These are phyloP conservation scores for Spirogloea muscicola DNA, from an alignment of 139 green algal genomes.

Conservation along the genomic window DNA sequence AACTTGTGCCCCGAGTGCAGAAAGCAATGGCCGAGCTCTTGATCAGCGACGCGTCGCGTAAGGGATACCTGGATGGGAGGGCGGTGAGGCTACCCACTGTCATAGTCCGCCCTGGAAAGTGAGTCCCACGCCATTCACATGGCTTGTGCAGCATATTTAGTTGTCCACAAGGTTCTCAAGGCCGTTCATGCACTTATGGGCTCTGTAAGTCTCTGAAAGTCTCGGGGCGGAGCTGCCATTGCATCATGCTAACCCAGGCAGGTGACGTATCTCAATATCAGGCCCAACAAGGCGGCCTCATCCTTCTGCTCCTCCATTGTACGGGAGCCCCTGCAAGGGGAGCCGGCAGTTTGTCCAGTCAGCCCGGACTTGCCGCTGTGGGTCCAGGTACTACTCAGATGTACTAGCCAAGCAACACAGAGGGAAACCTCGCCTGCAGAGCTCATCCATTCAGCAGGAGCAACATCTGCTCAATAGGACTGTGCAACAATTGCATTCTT, in stretches of 20 bases:
- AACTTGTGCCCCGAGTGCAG: not conserved
- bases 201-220: not conserved
- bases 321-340: slow-evolving; percentile 17
- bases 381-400: no score
- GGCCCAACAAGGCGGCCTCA: slow-evolving; percentile 23
- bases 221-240: no score
- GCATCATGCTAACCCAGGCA: not conserved
- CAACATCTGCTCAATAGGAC: no score
- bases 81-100: slow-evolving; percentile 30
- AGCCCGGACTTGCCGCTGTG: slow-evolving; percentile 6
- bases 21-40: slow-evolving; percentile 38
- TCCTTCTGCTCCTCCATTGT: slow-evolving; percentile 33
- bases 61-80: slow-evolving; percentile 12
- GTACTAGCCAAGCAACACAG: no score
- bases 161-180: not conserved
- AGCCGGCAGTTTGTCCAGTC: slow-evolving; percentile 26
- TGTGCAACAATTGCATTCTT: no score
- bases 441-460: no score
- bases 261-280: not conserved
- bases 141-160: not conserved
- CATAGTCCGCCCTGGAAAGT: slow-evolving; percentile 32
- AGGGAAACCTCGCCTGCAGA: no score
- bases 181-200: not conserved
- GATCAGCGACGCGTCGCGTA: slow-evolving; percentile 11
- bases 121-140: not conserved